phyloP scores from a whole-genome alignment of 257 asterid genomes.

The Buddleja alternifolia region DNA sequence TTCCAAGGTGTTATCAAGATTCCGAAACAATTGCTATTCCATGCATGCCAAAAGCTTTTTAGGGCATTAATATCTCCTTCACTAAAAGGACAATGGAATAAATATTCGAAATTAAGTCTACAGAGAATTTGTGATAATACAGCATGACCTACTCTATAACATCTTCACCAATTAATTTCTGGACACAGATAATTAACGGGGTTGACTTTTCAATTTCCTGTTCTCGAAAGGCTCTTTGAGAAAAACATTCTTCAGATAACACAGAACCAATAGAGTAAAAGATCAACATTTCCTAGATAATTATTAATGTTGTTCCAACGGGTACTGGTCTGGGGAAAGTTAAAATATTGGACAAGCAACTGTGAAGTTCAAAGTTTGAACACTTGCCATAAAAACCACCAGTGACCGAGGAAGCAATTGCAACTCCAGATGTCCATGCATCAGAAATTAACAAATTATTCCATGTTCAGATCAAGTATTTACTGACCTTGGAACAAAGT shows the following conservation, averaged over 20 bases:
- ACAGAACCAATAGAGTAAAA: no score
- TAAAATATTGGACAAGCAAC: no score
- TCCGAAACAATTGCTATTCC: no score
- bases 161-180: background rate
- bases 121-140: background rate
- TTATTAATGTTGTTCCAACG: no score
- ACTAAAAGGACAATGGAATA: background rate
- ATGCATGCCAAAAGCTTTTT: no score
- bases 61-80: no score
- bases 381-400: background rate
- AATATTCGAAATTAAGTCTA: background rate
- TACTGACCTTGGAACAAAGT: constrained; percentile 84
- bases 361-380: no score
- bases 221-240: no score
- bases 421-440: background rate
- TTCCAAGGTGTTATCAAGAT: background rate
- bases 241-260: no score
- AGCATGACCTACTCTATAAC: background rate
- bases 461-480: constrained; percentile 17
- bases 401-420: background rate
- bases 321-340: no score
- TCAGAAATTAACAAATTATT: background rate
- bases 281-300: no score
- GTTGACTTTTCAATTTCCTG: no score
- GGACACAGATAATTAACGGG: background rate